A percentile compares a stretch with the other conserved stretches of the same genome.
These are phyloP conservation scores for Chlorella sp. DNA, from an alignment of 139 green algal species.

Conservation along the genomic window DNA sequence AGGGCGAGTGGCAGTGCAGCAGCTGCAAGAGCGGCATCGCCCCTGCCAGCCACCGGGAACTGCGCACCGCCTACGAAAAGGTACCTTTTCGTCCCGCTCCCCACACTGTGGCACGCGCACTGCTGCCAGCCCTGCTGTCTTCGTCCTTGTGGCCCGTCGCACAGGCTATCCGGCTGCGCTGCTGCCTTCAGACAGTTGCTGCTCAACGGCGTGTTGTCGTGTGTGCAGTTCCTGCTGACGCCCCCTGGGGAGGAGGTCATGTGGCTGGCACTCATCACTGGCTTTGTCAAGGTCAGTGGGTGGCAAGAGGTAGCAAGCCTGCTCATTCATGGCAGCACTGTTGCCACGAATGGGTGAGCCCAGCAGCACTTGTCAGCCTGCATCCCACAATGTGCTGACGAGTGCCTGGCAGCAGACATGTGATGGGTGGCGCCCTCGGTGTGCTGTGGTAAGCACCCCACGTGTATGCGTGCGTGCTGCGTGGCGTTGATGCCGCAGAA, in stretches of 20 bases:
- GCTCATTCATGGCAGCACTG: background rate
- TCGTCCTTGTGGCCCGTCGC: background rate
- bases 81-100: conserved; percentile 21
- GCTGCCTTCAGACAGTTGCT: background rate
- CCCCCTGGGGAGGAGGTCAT: background rate
- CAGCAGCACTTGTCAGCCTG: background rate
- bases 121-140: background rate
- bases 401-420: background rate
- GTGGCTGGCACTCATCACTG: conserved; percentile 12
- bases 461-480: background rate
- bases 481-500: background rate
- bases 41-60: background rate
- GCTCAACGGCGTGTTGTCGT: background rate
- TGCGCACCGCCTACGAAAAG: conserved; percentile 13
- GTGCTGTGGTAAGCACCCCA: background rate
- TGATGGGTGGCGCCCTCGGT: background rate
- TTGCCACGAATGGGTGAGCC: background rate
- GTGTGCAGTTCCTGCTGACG: conserved; percentile 22
- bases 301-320: too few relatives aligned
- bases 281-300: conserved; percentile 8
- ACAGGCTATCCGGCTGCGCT: background rate
- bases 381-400: background rate
- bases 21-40: conserved; percentile 34
- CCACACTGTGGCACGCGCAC: background rate
- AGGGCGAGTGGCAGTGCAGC: conserved; percentile 70